Evolutionary conservation across 495 filamentous ascomycete genomes (phyloP).

Genomic region (Terfezia boudieri): DNA sequence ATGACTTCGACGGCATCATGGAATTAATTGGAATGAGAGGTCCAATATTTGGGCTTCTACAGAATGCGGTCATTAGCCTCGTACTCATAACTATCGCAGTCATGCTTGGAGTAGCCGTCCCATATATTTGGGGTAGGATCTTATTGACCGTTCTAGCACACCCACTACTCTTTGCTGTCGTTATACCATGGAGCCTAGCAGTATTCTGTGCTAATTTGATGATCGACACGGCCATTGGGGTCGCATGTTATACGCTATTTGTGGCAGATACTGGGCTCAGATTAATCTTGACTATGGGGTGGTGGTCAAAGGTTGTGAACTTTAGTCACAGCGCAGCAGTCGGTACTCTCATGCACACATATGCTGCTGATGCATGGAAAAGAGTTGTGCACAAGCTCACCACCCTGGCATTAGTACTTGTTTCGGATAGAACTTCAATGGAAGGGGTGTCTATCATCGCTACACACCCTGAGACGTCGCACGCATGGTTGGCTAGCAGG

Average conservation of each 20-base stretch:
- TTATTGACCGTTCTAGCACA: conserved; percentile 49
- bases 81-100: conserved; percentile 75
- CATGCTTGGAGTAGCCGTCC: conserved; percentile 63
- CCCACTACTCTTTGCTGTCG: conserved; percentile 42
- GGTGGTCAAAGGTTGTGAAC: conserved; percentile 25
- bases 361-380: conserved; percentile 20
- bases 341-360: conserved; percentile 19
- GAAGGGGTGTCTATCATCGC: background rate
- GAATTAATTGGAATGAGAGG: conserved; percentile 94
- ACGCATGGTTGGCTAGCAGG: conserved; percentile 10
- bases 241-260: conserved; percentile 34
- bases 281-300: conserved; percentile 20
- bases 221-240: conserved; percentile 36
- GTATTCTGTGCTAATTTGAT: conserved; percentile 50
- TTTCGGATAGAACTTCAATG: background rate
- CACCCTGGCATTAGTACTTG: conserved; percentile 12
- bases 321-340: conserved; percentile 22
- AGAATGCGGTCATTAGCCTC: conserved; percentile 84
- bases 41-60: conserved; percentile 66
- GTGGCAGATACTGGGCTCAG: conserved; percentile 26
- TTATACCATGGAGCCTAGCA: conserved; percentile 45
- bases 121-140: conserved; percentile 74
- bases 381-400: conserved; percentile 23
- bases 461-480: conserved; percentile 2
- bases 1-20: conserved; percentile 94